These are phyloP conservation scores for Glutinoglossum americanum DNA, from an alignment of 495 filamentous ascomycete species.

Conservation along the genomic window DNA sequence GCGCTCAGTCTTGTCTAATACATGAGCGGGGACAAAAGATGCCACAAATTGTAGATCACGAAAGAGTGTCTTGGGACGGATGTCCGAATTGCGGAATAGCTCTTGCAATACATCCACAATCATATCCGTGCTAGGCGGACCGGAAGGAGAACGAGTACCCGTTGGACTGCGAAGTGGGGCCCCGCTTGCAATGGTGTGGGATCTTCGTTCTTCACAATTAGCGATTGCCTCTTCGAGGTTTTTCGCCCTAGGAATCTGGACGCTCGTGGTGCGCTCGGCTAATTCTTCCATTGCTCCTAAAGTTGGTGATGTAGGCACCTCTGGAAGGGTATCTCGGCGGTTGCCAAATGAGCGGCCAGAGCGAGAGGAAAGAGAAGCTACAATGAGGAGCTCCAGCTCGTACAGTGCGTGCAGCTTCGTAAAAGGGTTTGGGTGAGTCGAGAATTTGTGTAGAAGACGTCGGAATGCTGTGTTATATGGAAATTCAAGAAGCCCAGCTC, in stretches of 20 bases:
- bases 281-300: slow-evolving; percentile 14
- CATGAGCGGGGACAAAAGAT: slow-evolving; percentile 61
- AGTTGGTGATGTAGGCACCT: slow-evolving; percentile 16
- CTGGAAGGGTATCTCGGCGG: slow-evolving; percentile 13
- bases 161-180: not conserved
- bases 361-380: slow-evolving; percentile 44
- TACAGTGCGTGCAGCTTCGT: slow-evolving; percentile 66
- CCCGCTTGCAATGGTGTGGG: slow-evolving; percentile 23
- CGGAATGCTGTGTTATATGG: slow-evolving; percentile 42
- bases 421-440: slow-evolving; percentile 72
- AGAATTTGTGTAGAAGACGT: slow-evolving; percentile 65
- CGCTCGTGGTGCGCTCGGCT: slow-evolving; percentile 14
- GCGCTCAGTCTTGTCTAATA: slow-evolving; percentile 64
- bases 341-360: slow-evolving; percentile 11
- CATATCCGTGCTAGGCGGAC: slow-evolving; percentile 35
- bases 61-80: slow-evolving; percentile 80
- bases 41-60: slow-evolving; percentile 91
- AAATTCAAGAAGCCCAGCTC: slow-evolving; percentile 17
- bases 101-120: slow-evolving; percentile 50
- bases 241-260: slow-evolving; percentile 14
- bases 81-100: slow-evolving; percentile 52
- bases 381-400: slow-evolving; percentile 61
- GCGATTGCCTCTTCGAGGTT: slow-evolving; percentile 42
- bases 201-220: slow-evolving; percentile 46
- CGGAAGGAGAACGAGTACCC: not conserved